Conservation (phyloP, 108 stramenopile genomes). For the Skeletonema marinoi region DNA sequence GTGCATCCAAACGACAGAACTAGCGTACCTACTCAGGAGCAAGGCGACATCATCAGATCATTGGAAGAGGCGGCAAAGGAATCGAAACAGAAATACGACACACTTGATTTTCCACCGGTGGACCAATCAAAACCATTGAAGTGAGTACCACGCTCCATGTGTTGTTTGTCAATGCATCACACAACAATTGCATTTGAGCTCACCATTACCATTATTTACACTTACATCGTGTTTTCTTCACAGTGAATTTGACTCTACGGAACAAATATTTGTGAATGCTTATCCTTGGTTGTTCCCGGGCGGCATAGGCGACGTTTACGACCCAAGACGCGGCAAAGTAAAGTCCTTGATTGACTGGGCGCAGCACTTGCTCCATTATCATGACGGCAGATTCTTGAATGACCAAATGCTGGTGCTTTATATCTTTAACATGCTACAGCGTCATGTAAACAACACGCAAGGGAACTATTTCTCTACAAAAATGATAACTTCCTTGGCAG, state of each 20-base stretch:
- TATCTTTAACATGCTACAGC: conserved; percentile 14
- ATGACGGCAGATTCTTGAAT: conserved; percentile 23
- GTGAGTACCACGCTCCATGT: background rate
- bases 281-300: conserved; percentile 31
- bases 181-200: no score
- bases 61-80: background rate
- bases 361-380: conserved; percentile 12
- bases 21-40: background rate
- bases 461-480: conserved; percentile 19
- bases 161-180: no score
- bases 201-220: no score
- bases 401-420: conserved; percentile 12
- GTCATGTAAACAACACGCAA: conserved; percentile 4
- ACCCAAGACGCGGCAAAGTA: conserved; percentile 4
- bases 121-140: background rate
- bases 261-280: conserved; percentile 9
- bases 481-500: no score
- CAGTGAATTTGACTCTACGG: conserved; percentile 6
- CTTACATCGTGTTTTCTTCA: no score
- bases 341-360: conserved; percentile 7
- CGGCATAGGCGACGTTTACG: conserved; percentile 22
- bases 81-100: background rate
- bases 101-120: background rate
- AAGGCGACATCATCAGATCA: background rate
- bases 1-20: background rate